Conservation (phyloP, 352 stramenopile genomes). For the Globisporangium emineosum region DNA sequence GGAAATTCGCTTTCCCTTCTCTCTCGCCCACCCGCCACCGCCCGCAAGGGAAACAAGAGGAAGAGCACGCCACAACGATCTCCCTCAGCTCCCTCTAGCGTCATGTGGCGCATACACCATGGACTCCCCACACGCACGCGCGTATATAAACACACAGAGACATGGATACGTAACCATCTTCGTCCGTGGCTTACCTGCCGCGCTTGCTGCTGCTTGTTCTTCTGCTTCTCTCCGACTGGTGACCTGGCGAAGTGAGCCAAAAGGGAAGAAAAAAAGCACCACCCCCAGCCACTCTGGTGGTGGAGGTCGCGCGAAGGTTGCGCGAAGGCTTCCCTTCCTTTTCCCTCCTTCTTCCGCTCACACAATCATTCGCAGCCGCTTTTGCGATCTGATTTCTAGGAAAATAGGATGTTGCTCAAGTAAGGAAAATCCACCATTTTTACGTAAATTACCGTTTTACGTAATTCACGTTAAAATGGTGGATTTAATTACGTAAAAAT, state of each 20-base stretch:
- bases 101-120: not conserved
- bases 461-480: no score
- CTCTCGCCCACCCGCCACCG: not conserved
- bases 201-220: not conserved
- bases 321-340: slow-evolving; percentile 8
- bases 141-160: not conserved
- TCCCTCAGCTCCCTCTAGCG: not conserved
- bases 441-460: no score
- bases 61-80: not conserved
- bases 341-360: not conserved
- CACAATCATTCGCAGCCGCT: not conserved
- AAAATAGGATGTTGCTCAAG: no score
- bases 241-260: slow-evolving; percentile 7
- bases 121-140: not conserved
- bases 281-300: not conserved
- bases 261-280: slow-evolving; percentile 13
- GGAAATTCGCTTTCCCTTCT: slow-evolving; percentile 4
- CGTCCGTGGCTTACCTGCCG: not conserved
- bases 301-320: slow-evolving; percentile 22
- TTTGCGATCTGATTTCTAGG: slow-evolving; percentile 1
- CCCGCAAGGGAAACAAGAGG: not conserved
- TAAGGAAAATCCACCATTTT: no score
- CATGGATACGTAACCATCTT: not conserved
- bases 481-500: no score
- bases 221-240: not conserved